Evolutionary conservation across 352 stramenopile genomes (phyloP), one percentile per base, ranked within the genome.

Genomic region (Pythium myriotylum): DNA sequence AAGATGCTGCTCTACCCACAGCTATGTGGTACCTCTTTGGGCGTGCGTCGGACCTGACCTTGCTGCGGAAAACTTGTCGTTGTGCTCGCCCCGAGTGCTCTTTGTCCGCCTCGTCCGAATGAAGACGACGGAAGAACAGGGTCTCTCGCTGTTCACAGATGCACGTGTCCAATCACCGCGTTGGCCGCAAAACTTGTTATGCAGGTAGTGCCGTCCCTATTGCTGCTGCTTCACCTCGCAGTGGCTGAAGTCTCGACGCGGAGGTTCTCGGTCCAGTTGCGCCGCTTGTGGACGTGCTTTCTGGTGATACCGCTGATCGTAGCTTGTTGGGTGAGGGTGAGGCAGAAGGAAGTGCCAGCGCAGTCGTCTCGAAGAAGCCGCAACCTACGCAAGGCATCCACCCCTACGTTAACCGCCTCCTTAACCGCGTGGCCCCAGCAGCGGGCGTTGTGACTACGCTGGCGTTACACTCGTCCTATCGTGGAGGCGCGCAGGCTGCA

Each of bases 1-100:
- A 79, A 45, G 62, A 80, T 39, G 50, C 64, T 12, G 65, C 63
- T 1, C 33, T 79, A 3, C 27, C 73, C 1, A 65, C 60, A 1
- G 23, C 80, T 1, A 33, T 77, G 59, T 77, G 61, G 65, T 71
- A 73, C 48, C 52, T 73, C 3, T 79, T 81, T n/a, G 68, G 68
- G 0, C 59, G 65, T 3, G 70, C 65, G 0, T 76, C 59, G 0
- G 52, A 76, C 20, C 29, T 72, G 0, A 48, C 55, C 0, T 52
- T 70, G 17, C 19, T 80, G 0, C 52, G 19, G 50, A 71, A 16
- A 62, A 70, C 7, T 32, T 76, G 1, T 67, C 59, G 24, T 47
- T 71, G n/a, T 62, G 10, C 29, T 35, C 29, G 62, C 24, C 27
- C 24, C 9, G 63, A 52, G 16, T 22, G 40, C 0, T 35, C 5